Evolutionary conservation across 768 basidiomycete genomes (phyloP).

Genomic region (Cyclocybe aegerita): DNA sequence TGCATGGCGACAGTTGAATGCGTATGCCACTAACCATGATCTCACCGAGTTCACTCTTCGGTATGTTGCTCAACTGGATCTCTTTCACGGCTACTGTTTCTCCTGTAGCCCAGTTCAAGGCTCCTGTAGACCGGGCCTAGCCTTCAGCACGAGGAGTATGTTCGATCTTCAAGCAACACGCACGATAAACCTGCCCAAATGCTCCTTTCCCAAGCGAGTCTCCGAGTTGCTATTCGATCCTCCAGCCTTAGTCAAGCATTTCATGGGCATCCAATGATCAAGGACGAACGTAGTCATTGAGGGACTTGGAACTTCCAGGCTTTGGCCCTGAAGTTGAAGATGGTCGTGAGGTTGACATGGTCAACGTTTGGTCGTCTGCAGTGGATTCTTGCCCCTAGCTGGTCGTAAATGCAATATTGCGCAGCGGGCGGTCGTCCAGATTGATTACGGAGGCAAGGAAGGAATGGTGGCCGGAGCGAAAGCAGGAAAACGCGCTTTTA

Average conservation of each 20-base stretch:
- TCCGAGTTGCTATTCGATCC: slow-evolving; percentile 76
- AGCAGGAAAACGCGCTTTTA: slow-evolving; percentile 22
- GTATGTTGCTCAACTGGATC: slow-evolving; percentile 91
- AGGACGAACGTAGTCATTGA: slow-evolving; percentile 59
- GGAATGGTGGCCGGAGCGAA: slow-evolving; percentile 1
- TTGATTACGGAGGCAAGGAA: slow-evolving; percentile 2
- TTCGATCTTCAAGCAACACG: slow-evolving; percentile 30
- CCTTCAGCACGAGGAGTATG: slow-evolving; percentile 6
- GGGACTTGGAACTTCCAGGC: slow-evolving; percentile 47
- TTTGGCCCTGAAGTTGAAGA: slow-evolving; percentile 34
- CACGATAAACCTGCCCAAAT: slow-evolving; percentile 96
- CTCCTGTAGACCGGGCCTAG: slow-evolving; percentile 45
- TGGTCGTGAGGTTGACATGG: slow-evolving; percentile 41
- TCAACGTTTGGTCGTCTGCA: slow-evolving; percentile 3
- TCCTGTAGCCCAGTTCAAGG: slow-evolving; percentile 93
- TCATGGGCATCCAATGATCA: neutral
- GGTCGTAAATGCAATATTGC: neutral
- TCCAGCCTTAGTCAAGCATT: neutral
- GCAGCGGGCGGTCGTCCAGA: slow-evolving; percentile 3
- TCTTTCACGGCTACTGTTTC: slow-evolving; percentile 99
- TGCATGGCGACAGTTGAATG: neutral
- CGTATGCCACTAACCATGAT: slow-evolving; percentile 76
- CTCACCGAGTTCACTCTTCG: slow-evolving; percentile 89
- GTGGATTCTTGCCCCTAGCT: slow-evolving; percentile 1
- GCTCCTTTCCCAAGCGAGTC: slow-evolving; percentile 96